Conservation (phyloP, 441 rosid species). For the Euphorbia schlechtendalii region DNA sequence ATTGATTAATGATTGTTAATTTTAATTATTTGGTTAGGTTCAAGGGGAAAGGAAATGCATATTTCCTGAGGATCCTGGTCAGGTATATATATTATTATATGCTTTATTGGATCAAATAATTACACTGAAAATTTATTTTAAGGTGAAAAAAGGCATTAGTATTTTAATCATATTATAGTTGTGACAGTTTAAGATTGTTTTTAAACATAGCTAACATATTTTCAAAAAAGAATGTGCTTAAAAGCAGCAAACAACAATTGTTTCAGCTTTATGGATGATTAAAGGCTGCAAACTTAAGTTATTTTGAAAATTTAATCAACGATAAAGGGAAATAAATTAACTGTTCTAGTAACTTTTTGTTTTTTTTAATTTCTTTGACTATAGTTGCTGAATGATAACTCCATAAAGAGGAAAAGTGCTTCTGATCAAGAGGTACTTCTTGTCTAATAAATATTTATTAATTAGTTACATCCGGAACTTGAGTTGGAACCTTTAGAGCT, state of each 20-base stretch:
- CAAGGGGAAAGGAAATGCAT: slow-evolving; percentile 70
- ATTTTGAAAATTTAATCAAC: slow-evolving; percentile 15
- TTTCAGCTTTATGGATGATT: slow-evolving; percentile 35
- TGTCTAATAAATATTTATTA: no score
- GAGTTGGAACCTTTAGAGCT: no score
- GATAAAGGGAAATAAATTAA: no score
- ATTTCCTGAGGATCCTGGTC: slow-evolving; percentile 97
- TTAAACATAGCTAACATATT: neutral
- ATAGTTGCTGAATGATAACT: slow-evolving; percentile 62
- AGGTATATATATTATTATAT: slow-evolving; percentile 33
- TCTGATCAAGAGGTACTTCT: slow-evolving; percentile 30
- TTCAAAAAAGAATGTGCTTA: slow-evolving; percentile 19
- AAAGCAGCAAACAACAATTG: slow-evolving; percentile 17
- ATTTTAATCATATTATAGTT: neutral
- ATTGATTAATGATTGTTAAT: slow-evolving; percentile 29
- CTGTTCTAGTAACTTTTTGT: slow-evolving; percentile 6
- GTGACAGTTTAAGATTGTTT: neutral
- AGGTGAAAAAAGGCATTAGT: neutral
- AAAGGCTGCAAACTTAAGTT: slow-evolving; percentile 20
- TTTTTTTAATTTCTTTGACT: slow-evolving; percentile 24
- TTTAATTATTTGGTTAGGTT: slow-evolving; percentile 36
- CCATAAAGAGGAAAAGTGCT: slow-evolving; percentile 62
- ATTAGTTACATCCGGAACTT: no score
- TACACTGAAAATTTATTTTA: slow-evolving; percentile 15
- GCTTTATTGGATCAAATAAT: slow-evolving; percentile 54